These are phyloP conservation scores for Suillus tomentosus DNA, from an alignment of 768 basidiomycete genomes.

Conservation along the genomic window DNA sequence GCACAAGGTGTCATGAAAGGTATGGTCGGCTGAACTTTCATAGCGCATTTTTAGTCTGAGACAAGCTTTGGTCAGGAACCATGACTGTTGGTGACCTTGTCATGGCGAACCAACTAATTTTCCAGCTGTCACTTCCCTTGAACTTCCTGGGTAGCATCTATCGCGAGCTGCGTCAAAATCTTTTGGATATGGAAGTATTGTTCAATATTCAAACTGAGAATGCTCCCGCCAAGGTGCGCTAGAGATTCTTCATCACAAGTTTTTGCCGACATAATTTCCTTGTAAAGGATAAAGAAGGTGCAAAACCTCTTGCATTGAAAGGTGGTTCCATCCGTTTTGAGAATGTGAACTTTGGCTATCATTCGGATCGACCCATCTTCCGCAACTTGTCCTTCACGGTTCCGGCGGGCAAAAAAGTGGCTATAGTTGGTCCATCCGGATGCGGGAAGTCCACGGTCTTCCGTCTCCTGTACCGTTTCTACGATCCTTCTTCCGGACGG, in stretches of 20 bases:
- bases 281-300: slow-evolving; percentile 64
- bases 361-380: slow-evolving; percentile 92
- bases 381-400: slow-evolving; percentile 83
- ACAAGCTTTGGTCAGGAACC: slow-evolving; percentile 55
- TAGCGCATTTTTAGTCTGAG: slow-evolving; percentile 11
- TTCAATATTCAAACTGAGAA: slow-evolving; percentile 89
- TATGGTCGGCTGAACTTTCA: slow-evolving; percentile 32
- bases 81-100: slow-evolving; percentile 99
- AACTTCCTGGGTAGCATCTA: slow-evolving; percentile 98
- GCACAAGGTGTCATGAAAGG: slow-evolving; percentile 94
- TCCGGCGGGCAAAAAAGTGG: slow-evolving; percentile 95
- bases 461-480: slow-evolving; percentile 92
- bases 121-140: slow-evolving; percentile 93
- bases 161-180: slow-evolving; percentile 92
- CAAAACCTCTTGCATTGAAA: slow-evolving; percentile 65
- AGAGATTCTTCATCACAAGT: neutral
- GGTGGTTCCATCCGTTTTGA: slow-evolving; percentile 93
- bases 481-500: slow-evolving; percentile 77
- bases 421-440: slow-evolving; percentile 95
- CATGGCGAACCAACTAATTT: slow-evolving; percentile 98
- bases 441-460: slow-evolving; percentile 98
- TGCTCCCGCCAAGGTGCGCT: slow-evolving; percentile 60
- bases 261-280: neutral
- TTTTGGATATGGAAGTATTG: slow-evolving; percentile 96
- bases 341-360: slow-evolving; percentile 90